phyloP scores from a whole-genome alignment of 2,329 filamentous ascomycete species.

The Alternaria viburni region DNA sequence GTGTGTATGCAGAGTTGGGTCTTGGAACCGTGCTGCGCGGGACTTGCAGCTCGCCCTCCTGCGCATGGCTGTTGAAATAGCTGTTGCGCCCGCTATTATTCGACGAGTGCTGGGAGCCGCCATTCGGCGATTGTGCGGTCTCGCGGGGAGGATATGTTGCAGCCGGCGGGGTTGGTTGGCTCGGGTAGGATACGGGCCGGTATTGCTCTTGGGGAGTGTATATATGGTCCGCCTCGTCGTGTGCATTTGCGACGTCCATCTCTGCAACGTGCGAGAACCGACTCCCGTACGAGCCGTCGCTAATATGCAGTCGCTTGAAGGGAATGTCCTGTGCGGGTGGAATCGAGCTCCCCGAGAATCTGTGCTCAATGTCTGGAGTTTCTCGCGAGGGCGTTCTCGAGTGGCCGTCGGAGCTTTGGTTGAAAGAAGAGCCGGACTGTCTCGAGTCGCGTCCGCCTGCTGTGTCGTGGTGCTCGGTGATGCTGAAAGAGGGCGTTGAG shows the following conservation, averaged over 20 bases:
- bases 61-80: slow-evolving; percentile 38
- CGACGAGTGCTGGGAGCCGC: slow-evolving; percentile 41
- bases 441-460: slow-evolving; percentile 40
- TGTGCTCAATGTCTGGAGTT: slow-evolving; percentile 33
- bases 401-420: slow-evolving; percentile 41
- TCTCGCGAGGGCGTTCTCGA: slow-evolving; percentile 47
- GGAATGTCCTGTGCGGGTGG: slow-evolving; percentile 43
- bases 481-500: slow-evolving; percentile 41
- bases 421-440: slow-evolving; percentile 43
- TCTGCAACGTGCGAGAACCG: slow-evolving; percentile 43
- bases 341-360: slow-evolving; percentile 31
- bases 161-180: slow-evolving; percentile 33
- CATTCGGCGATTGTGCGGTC: slow-evolving; percentile 28
- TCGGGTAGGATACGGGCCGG: slow-evolving; percentile 23
- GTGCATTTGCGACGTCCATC: slow-evolving; percentile 35
- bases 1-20: slow-evolving; percentile 78
- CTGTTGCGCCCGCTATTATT: slow-evolving; percentile 36
- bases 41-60: slow-evolving; percentile 44
- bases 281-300: slow-evolving; percentile 36
- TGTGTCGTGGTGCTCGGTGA: slow-evolving; percentile 39
- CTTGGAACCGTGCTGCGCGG: slow-evolving; percentile 67
- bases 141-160: slow-evolving; percentile 34
- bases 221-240: slow-evolving; percentile 30
- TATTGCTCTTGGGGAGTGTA: slow-evolving; percentile 31
- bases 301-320: slow-evolving; percentile 44